Evolutionary conservation across 495 filamentous ascomycete genomes (phyloP), one percentile per base, ranked within the genome.

Genomic region (Bryoglossum gracile): DNA sequence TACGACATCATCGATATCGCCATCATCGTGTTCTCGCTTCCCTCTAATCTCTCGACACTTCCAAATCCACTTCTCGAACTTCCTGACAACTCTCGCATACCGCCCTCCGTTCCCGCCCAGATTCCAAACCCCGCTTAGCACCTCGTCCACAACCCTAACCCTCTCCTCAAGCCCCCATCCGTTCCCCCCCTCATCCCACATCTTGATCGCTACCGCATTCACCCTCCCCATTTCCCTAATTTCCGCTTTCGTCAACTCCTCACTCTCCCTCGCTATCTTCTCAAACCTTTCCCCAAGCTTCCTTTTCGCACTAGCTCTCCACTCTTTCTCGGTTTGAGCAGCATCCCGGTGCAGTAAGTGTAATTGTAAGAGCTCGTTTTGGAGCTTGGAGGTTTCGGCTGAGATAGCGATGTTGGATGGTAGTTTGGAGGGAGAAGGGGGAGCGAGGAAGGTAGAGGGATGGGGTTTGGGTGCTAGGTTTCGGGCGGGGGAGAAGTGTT

Each of bases 281-380:
- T 61, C 55, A 46, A 76, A 81, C 26, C 66, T 64, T 0, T 18
- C 40, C 2, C 61, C 58, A 4, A 80, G 58, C 26, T 62, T 65
- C 25, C 50, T 23, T 40, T 65, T 62, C 0, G 76, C 76, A 55
- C 71, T 75, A 1, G 47, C 62, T 40, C 65, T 62, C 76, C 76
- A 82, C 37, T 68, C 59, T 8, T 35, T 40, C 8, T 48, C 53
- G 33, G 62, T 61, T 9, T 30, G 45, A 6, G 51, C 47, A 13
- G 71, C 69, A 38, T 63, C 62, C 42, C 70, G 72, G 65, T 87
- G 83, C 10, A 89, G 66, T 8, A 90, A 68, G 58, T 80, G 78
- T 4, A 90, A 66, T 58, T 88, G 84, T 18, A 89, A 66, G 17
- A 92, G 70, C 56, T 89, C 83, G 0, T 81, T 79, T 58, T 89